phyloP scores from a whole-genome alignment of 306 rosid genomes.

The Gynostemma pentaphyllum region DNA sequence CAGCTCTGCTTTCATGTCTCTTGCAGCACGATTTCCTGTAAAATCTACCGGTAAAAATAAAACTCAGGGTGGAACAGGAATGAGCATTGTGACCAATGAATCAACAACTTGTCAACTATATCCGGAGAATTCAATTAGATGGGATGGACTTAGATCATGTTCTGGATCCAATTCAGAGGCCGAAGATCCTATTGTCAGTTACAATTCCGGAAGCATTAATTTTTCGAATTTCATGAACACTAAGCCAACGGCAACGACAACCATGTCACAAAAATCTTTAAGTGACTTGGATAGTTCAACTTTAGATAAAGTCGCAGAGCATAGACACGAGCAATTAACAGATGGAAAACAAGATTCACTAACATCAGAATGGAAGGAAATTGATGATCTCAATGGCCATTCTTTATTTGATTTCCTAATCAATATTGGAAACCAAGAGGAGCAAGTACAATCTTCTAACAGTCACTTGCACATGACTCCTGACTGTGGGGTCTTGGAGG shows the following conservation, averaged over 20 bases:
- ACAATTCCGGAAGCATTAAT: slow-evolving; percentile 20
- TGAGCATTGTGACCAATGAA: slow-evolving; percentile 24
- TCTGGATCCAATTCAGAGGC: slow-evolving; percentile 55
- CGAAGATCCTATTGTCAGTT: slow-evolving; percentile 36
- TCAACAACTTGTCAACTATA: slow-evolving; percentile 33
- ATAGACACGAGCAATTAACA: slow-evolving; percentile 18
- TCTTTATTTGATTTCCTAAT: slow-evolving; percentile 27
- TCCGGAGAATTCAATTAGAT: slow-evolving; percentile 30
- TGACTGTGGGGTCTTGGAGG: slow-evolving; percentile 17
- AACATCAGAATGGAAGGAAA: slow-evolving; percentile 22
- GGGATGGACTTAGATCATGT: slow-evolving; percentile 33
- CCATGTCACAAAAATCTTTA: slow-evolving; percentile 40
- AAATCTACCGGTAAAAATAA: slow-evolving; percentile 24
- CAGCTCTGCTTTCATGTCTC: slow-evolving; percentile 97
- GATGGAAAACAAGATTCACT: slow-evolving; percentile 17
- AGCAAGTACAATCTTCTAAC: slow-evolving; percentile 28
- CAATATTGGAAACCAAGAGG: slow-evolving; percentile 23
- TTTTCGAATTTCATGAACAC: slow-evolving; percentile 23
- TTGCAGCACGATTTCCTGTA: slow-evolving; percentile 71
- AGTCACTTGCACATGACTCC: slow-evolving; percentile 18
- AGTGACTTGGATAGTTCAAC: slow-evolving; percentile 29
- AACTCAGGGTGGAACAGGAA: slow-evolving; percentile 23
- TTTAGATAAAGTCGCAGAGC: slow-evolving; percentile 27
- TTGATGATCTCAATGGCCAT: slow-evolving; percentile 20
- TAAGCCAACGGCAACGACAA: slow-evolving; percentile 24